Percentiles rank a stretch among this genome's conserved stretches.
Evolutionary conservation across 495 filamentous ascomycete species (phyloP).

Genomic region (Emericellopsis terricola): DNA sequence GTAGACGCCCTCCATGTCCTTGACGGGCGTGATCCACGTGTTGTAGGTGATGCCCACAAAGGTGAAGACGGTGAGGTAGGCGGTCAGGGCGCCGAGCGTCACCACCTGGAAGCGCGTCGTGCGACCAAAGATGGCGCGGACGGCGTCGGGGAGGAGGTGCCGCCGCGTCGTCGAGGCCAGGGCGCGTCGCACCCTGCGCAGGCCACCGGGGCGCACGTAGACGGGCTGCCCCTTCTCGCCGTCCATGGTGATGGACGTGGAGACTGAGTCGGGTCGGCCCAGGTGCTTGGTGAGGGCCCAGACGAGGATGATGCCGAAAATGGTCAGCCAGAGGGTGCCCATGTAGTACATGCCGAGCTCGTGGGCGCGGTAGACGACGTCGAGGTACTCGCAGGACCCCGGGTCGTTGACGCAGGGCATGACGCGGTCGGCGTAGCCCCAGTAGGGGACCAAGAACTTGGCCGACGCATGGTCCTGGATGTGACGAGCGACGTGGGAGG

Average conservation of each 20-base stretch:
- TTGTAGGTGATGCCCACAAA: constrained; percentile 42
- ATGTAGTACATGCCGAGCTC: constrained; percentile 41
- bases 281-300: constrained; percentile 21
- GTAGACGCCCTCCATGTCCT: constrained; percentile 19
- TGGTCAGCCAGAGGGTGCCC: constrained; percentile 40
- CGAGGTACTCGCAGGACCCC: constrained; percentile 45
- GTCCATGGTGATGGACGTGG: constrained; percentile 5
- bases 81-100: constrained; percentile 24
- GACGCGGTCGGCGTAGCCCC: constrained; percentile 40
- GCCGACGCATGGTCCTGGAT: constrained; percentile 24
- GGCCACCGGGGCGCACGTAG: constrained; percentile 10
- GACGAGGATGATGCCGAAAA: constrained; percentile 30
- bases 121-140: constrained; percentile 18
- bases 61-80: constrained; percentile 41
- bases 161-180: constrained; percentile 12
- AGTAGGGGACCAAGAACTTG: constrained; percentile 29
- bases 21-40: constrained; percentile 41
- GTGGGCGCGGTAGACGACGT: constrained; percentile 40
- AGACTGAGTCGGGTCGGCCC: constrained; percentile 7
- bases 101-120: constrained; percentile 22
- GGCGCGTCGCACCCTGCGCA: constrained; percentile 15
- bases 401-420: constrained; percentile 40
- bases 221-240: constrained; percentile 4
- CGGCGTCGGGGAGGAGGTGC: constrained; percentile 26
- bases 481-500: constrained; percentile 5